Conservation (phyloP, 2,329 filamentous ascomycete genomes). For the Ceratocystis diversiconidia region DNA sequence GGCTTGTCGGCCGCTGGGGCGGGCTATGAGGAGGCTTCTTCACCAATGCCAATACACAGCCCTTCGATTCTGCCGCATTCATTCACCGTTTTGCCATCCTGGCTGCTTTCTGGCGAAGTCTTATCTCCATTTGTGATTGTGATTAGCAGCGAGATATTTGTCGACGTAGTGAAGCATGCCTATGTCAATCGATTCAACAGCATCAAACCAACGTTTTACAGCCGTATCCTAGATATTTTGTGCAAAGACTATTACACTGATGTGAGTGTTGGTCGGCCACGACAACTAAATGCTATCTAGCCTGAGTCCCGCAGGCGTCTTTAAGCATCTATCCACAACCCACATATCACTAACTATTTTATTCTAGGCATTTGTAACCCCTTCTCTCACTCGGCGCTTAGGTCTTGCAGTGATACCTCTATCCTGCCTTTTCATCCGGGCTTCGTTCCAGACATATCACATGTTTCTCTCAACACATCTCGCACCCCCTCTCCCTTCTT, state of each 20-base stretch:
- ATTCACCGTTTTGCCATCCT: conserved; percentile 77
- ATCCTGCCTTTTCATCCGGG: conserved; percentile 87
- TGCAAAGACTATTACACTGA: conserved; percentile 98
- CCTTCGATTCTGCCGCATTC: conserved; percentile 74
- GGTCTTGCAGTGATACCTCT: conserved; percentile 85
- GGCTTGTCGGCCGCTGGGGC: conserved; percentile 51
- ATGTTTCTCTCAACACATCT: conserved; percentile 91
- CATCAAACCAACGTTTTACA: conserved; percentile 79
- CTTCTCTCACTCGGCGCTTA: conserved; percentile 76
- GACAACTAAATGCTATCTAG: not conserved
- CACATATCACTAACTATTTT: conserved; percentile 18
- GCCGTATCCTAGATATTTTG: conserved; percentile 78
- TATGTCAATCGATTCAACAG: conserved; percentile 99
- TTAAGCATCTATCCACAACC: not conserved
- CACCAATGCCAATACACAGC: conserved; percentile 44
- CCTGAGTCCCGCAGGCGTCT: no score
- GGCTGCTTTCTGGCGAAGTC: conserved; percentile 65
- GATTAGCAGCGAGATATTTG: conserved; percentile 87
- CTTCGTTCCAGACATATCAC: conserved; percentile 89
- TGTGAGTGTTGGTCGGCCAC: conserved; percentile 31
- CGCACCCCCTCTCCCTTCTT: conserved; percentile 54
- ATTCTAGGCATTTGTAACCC: conserved; percentile 66
- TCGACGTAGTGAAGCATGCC: conserved; percentile 92
- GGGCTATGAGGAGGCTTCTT: not conserved
- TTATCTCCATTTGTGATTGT: conserved; percentile 88